Percentiles rank a stretch among this genome's conserved stretches.
phyloP scores from a whole-genome alignment of 192 early-diverging fungal species.

The Backusella liffmaniae region DNA sequence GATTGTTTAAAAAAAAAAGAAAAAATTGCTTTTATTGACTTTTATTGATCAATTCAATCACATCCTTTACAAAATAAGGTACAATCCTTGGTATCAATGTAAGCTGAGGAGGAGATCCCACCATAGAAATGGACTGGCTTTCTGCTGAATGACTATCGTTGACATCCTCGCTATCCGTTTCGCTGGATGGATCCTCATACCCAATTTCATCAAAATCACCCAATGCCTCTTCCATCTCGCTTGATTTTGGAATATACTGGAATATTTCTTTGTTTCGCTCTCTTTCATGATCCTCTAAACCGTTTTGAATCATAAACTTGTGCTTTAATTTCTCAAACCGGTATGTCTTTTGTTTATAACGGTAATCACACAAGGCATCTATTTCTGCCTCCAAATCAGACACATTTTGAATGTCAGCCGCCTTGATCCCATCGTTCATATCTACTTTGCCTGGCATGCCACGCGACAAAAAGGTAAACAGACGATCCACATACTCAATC shows the following conservation, averaged over 20 bases:
- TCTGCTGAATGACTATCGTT: not conserved
- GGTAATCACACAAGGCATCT: conserved; percentile 14
- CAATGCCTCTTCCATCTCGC: conserved; percentile 8
- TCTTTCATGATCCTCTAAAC: not conserved
- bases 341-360: conserved; percentile 15
- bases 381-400: not conserved
- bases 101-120: not conserved
- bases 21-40: not conserved
- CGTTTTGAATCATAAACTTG: conserved; percentile 11
- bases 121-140: not conserved
- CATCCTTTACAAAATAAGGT: conserved; percentile 11
- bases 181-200: not conserved
- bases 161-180: not conserved
- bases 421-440: not conserved
- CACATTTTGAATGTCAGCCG: not conserved
- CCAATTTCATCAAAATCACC: conserved; percentile 1
- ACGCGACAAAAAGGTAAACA: conserved; percentile 22
- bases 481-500: conserved; percentile 45
- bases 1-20: too few species aligned
- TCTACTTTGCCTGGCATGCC: conserved; percentile 15
- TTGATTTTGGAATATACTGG: conserved; percentile 8
- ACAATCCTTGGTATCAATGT: conserved; percentile 1
- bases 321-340: conserved; percentile 1
- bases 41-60: not conserved
- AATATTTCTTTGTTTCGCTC: conserved; percentile 1